Evolutionary conservation across 768 basidiomycete species (phyloP).

Genomic region (Hypsizygus marmoreus): DNA sequence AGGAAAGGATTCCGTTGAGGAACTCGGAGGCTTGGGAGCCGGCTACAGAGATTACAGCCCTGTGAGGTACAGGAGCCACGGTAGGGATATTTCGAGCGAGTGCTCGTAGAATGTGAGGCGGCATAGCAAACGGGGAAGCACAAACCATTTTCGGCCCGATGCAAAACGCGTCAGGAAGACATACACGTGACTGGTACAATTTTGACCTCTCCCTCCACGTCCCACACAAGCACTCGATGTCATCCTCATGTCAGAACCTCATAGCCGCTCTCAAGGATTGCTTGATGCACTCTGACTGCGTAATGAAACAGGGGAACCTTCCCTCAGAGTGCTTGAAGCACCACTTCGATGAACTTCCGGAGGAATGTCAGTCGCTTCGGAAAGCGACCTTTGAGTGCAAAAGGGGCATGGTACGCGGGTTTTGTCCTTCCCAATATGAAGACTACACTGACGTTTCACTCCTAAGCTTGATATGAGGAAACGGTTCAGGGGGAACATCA

Average conservation of each 20-base stretch:
- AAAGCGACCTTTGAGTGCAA: conserved; percentile 91
- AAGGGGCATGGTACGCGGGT: conserved; percentile 72
- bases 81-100: conserved; percentile 52
- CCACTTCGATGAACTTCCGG: conserved; percentile 75
- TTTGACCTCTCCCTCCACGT: not conserved
- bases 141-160: not conserved
- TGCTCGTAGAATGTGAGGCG: conserved; percentile 39
- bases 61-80: conserved; percentile 62
- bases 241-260: conserved; percentile 78
- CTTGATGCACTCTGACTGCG: conserved; percentile 84
- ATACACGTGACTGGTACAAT: conserved; percentile 3
- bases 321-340: conserved; percentile 85
- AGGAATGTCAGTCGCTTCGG: conserved; percentile 76
- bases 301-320: conserved; percentile 72
- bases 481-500: conserved; percentile 74
- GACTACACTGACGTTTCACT: not conserved
- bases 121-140: conserved; percentile 33
- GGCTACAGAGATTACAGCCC: conserved; percentile 71
- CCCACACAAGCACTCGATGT: conserved; percentile 46
- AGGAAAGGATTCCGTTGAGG: conserved; percentile 75
- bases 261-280: conserved; percentile 82
- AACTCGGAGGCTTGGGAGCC: conserved; percentile 83
- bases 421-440: not conserved
- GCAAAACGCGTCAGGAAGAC: conserved; percentile 2
- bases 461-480: conserved; percentile 81